phyloP scores from a whole-genome alignment of 305 asterid species.

The Ilex paraguariensis region DNA sequence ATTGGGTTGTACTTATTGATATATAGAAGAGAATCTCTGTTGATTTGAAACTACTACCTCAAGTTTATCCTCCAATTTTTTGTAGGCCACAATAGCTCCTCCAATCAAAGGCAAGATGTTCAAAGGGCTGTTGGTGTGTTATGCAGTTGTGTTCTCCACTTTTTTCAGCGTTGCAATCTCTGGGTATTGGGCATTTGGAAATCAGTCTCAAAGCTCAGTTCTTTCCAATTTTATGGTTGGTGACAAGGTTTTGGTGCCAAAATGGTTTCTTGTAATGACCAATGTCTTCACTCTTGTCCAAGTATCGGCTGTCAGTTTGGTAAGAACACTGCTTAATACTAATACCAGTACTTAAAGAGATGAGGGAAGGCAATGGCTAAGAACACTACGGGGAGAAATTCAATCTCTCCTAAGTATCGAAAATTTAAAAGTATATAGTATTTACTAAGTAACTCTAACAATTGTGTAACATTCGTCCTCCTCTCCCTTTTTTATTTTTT shows the following conservation, averaged over 20 bases:
- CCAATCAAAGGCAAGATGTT: conserved; percentile 70
- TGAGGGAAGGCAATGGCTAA: too few relatives aligned
- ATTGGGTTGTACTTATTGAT: too few relatives aligned
- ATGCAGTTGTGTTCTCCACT: conserved; percentile 48
- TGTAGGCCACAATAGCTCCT: conserved; percentile 60
- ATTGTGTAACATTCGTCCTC: too few relatives aligned
- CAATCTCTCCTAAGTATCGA: too few relatives aligned
- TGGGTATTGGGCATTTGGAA: conserved; percentile 84
- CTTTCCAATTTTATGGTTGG: conserved; percentile 47
- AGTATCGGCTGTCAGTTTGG: conserved; percentile 42
- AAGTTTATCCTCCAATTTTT: not conserved
- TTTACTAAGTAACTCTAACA: too few relatives aligned
- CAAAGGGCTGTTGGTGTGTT: conserved; percentile 58
- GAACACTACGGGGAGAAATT: too few relatives aligned
- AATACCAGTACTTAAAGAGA: too few relatives aligned
- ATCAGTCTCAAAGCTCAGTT: conserved; percentile 37
- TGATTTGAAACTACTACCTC: too few relatives aligned
- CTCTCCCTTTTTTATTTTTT: too few relatives aligned
- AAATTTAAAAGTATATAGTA: too few relatives aligned
- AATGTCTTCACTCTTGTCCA: conserved; percentile 48
- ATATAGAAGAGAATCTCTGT: too few relatives aligned
- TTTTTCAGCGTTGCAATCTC: conserved; percentile 59
- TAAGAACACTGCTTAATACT: conserved; percentile 9
- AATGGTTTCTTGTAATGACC: conserved; percentile 45
- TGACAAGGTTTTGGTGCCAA: conserved; percentile 46